Evolutionary conservation across 768 basidiomycete genomes (phyloP).

Genomic region (Boletus bicolor): DNA sequence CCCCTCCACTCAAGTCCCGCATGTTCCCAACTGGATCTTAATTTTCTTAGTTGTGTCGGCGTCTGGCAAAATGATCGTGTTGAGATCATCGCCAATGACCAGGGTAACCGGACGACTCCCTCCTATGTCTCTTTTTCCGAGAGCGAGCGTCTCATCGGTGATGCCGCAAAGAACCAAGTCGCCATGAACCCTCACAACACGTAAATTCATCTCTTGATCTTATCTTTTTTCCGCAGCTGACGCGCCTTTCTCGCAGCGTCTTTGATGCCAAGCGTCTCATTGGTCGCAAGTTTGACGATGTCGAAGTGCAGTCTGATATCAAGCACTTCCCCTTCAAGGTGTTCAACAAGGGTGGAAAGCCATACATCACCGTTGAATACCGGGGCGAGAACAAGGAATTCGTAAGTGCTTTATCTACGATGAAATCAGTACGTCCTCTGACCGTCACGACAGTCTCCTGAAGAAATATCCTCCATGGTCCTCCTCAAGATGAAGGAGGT

Average conservation of each 20-base stretch:
- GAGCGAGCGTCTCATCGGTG: constrained; percentile 95
- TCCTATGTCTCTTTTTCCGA: constrained; percentile 96
- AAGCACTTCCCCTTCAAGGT: constrained; percentile 96
- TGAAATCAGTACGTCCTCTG: constrained; percentile 8
- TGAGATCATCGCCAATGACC: constrained; percentile 96
- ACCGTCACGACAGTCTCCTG: constrained; percentile 63
- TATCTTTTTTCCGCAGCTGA: constrained; percentile 1
- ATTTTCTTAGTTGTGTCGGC: constrained; percentile 80
- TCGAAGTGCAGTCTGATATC: constrained; percentile 78
- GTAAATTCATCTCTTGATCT: constrained; percentile 31
- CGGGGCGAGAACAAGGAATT: constrained; percentile 94
- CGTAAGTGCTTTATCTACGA: constrained; percentile 42
- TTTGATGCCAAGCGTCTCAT: constrained; percentile 99
- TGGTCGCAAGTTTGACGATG: constrained; percentile 84
- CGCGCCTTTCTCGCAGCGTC: constrained; percentile 48
- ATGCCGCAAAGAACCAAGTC: constrained; percentile 98
- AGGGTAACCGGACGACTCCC: constrained; percentile 93
- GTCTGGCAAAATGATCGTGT: constrained; percentile 99
- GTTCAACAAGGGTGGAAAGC: constrained; percentile 82
- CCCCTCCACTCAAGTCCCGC: neutral
- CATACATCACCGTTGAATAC: constrained; percentile 86
- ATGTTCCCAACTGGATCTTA: constrained; percentile 5
- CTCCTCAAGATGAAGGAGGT: constrained; percentile 98
- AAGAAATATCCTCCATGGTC: constrained; percentile 98
- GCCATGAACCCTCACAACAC: constrained; percentile 98